Percentiles rank a stretch among this genome's conserved stretches.
Evolutionary conservation across 2,329 filamentous ascomycete species (phyloP).

Genomic region (Fusarium nanum): DNA sequence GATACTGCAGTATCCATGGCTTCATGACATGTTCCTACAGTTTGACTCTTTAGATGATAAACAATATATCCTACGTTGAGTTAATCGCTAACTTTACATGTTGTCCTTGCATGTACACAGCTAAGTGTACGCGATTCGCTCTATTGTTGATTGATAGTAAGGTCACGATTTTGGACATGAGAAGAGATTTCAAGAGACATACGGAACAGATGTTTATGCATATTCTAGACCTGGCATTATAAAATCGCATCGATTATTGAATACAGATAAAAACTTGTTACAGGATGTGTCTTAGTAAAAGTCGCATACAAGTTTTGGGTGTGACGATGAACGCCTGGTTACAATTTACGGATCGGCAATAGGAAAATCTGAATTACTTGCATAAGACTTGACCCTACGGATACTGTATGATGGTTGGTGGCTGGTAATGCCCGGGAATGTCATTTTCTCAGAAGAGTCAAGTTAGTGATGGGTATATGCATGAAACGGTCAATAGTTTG

Average conservation of each 20-base stretch:
- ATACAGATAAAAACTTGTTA: background rate
- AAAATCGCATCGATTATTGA: background rate
- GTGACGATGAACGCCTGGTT: background rate
- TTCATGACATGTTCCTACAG: background rate
- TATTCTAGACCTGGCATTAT: too few relatives aligned
- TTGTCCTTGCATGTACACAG: background rate
- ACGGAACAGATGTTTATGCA: too few relatives aligned
- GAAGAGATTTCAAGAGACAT: too few relatives aligned
- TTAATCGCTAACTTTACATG: background rate
- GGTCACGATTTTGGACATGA: background rate
- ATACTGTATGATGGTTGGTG: background rate
- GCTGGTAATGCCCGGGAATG: background rate
- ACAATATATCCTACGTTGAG: background rate
- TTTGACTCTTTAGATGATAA: background rate
- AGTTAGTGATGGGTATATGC: conserved; percentile 4
- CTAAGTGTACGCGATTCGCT: background rate
- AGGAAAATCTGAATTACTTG: background rate
- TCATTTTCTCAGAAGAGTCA: background rate
- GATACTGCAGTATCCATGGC: background rate
- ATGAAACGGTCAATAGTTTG: conserved; percentile 23
- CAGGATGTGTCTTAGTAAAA: background rate
- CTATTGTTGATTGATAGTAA: background rate
- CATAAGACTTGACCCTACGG: background rate
- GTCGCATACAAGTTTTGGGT: background rate
- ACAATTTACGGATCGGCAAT: background rate